Evolutionary conservation across 1,284 basidiomycete species (phyloP), one percentile per base, ranked within the genome.

Genomic region (Taiwanofungus camphoratus): DNA sequence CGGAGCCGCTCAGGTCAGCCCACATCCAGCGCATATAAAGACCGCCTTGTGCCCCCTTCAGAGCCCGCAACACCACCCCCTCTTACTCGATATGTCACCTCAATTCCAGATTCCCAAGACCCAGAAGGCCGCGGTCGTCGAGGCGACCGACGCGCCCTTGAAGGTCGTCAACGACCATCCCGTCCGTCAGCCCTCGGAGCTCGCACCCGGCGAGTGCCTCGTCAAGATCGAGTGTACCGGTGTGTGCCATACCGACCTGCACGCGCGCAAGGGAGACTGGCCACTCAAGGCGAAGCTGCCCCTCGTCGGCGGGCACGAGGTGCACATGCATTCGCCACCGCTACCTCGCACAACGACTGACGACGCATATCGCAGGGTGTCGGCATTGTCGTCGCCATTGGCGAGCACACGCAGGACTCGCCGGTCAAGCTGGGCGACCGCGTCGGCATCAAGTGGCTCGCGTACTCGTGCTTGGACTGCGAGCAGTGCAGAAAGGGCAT

Each of bases 381-480:
- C 13, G 84, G 85, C 7, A 63, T 74, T 40, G 68, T 93, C 45
- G 85, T 93, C 30, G 88, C 87, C 29, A 85, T 93, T 54, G 89
- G 80, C 35, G 69, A 74, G 18, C 69, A 82, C 57, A 85, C 86
- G 0, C 59, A 64, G 24, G 47, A 73, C 45, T 79, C 79, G 7
- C 76, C 78, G 2, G 76, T 85, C 50, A 73, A 80, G 53, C 49
- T 92, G 22, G 89, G 91, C 19, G 82, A 92, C 51, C 76, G 84
- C 11, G 91, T 94, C 36, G 91, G 92, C 5, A 80, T 95, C 70
- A 94, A 94, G 62, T 89, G 87, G 87, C 67, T 66, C 38, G 63
- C 62, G 4, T 61, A 66, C 55, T 64, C 64, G 23, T 69, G 65
- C 53, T 52, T 82, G 31, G 68, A 82, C 54, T 93, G 89, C 64